phyloP scores from a whole-genome alignment of 192 early-diverging fungal species.

The Pilobolus umbonatus region DNA sequence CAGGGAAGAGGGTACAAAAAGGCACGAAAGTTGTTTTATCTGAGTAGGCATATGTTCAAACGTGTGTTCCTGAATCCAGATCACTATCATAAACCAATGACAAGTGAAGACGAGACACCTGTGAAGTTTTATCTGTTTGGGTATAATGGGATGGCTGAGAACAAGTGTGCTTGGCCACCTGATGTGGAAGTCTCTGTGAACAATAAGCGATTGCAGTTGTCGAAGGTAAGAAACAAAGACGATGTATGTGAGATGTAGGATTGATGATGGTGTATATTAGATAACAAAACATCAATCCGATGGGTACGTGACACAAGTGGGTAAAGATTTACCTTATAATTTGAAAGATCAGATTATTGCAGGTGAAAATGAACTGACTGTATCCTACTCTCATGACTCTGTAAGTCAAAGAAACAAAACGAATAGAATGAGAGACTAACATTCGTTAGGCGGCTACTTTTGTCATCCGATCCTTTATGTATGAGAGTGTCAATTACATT shows the following conservation, averaged over 20 bases:
- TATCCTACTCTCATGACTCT: constrained; percentile 7
- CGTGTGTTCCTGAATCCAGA: no score
- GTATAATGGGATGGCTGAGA: background rate
- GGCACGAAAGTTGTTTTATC: no score
- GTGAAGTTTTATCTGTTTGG: background rate
- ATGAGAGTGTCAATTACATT: background rate
- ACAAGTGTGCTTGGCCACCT: constrained; percentile 15
- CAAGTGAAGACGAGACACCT: no score
- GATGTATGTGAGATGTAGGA: background rate
- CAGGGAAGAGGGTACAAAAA: background rate
- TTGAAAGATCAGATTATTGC: background rate
- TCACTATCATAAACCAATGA: no score
- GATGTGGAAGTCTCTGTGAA: constrained; percentile 3
- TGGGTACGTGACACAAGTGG: background rate
- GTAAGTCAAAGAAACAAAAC: background rate
- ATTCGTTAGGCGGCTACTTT: no score
- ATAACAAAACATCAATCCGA: background rate
- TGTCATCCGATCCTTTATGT: no score
- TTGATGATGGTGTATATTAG: background rate
- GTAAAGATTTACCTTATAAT: constrained; percentile 18
- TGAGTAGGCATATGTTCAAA: no score
- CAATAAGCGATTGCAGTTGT: background rate
- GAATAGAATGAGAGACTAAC: background rate
- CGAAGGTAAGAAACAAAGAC: constrained; percentile 6
- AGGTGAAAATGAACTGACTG: background rate